Evolutionary conservation across 148 eudicot genomes (phyloP).

Genomic region (Spergularia marina): DNA sequence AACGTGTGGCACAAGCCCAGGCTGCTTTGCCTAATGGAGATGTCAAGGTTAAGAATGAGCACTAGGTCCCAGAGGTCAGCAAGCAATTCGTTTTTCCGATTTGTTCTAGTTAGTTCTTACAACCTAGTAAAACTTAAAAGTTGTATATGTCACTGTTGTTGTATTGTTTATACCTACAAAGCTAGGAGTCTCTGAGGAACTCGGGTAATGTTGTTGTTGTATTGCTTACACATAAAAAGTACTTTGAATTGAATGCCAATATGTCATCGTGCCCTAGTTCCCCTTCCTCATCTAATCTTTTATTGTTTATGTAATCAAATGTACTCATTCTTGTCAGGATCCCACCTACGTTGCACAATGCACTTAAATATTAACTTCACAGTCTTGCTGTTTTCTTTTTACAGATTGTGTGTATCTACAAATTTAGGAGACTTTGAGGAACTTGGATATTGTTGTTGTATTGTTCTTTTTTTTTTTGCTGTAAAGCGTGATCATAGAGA

Average conservation of each 20-base stretch:
- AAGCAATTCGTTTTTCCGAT: slow-evolving; percentile 1
- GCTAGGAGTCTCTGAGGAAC: too few species aligned
- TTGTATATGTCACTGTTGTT: not conserved
- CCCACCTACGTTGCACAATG: too few species aligned
- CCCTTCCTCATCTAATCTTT: not conserved
- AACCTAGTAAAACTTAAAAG: not conserved
- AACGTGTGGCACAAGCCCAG: slow-evolving; percentile 57
- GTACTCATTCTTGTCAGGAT: too few species aligned
- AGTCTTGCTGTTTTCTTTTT: too few species aligned
- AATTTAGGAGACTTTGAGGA: too few species aligned
- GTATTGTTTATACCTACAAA: too few species aligned
- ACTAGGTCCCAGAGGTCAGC: slow-evolving; percentile 20
- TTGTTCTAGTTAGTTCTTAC: not conserved
- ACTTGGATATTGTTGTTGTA: too few species aligned
- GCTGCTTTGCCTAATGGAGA: slow-evolving; percentile 61
- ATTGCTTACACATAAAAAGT: not conserved
- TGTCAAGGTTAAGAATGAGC: slow-evolving; percentile 60
- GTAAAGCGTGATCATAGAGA: too few species aligned
- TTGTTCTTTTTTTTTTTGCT: too few species aligned
- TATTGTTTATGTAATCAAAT: not conserved
- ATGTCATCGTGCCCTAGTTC: not conserved
- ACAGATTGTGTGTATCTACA: too few species aligned
- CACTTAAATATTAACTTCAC: too few species aligned
- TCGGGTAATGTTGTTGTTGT: not conserved
- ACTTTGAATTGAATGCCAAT: not conserved